Conservation (phyloP, 306 rosid genomes). For the Bauhinia variegata region DNA sequence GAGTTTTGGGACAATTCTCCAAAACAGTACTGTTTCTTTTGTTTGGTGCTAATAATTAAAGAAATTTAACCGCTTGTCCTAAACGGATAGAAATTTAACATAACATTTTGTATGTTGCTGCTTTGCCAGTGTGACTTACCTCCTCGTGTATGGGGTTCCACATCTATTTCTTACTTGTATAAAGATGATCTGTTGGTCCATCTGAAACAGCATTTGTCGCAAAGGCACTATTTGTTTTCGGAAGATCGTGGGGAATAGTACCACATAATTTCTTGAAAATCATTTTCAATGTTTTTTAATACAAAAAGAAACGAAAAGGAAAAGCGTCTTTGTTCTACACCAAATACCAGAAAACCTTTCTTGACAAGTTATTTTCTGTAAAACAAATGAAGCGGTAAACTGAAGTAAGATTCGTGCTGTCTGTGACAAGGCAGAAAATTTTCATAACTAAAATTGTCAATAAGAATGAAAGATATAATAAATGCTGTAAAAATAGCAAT, state of each 20-base stretch:
- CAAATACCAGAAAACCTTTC: not conserved
- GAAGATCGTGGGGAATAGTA: not conserved
- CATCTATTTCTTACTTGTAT: not conserved
- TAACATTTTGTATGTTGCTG: not conserved
- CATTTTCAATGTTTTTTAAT: slow-evolving; percentile 1
- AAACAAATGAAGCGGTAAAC: slow-evolving; percentile 6
- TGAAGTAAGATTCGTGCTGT: not conserved
- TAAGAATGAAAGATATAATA: not conserved
- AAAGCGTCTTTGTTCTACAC: not conserved
- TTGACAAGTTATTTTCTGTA: not conserved
- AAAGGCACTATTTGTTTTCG: not conserved
- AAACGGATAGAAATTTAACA: no score
- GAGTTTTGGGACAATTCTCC: not conserved
- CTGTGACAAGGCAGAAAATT: not conserved
- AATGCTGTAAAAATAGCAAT: not conserved
- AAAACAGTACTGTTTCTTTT: not conserved
- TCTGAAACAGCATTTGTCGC: not conserved
- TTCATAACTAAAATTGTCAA: not conserved
- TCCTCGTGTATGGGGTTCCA: not conserved
- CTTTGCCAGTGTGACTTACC: not conserved
- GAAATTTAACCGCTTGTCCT: not conserved
- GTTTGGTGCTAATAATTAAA: not conserved
- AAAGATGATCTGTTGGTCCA: not conserved
- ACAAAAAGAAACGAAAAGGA: no score
- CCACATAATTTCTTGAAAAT: no score